Percentiles rank a stretch among this genome's conserved stretches.
phyloP scores from a whole-genome alignment of 2,329 filamentous ascomycete species.

The Aspergillus sp. region DNA sequence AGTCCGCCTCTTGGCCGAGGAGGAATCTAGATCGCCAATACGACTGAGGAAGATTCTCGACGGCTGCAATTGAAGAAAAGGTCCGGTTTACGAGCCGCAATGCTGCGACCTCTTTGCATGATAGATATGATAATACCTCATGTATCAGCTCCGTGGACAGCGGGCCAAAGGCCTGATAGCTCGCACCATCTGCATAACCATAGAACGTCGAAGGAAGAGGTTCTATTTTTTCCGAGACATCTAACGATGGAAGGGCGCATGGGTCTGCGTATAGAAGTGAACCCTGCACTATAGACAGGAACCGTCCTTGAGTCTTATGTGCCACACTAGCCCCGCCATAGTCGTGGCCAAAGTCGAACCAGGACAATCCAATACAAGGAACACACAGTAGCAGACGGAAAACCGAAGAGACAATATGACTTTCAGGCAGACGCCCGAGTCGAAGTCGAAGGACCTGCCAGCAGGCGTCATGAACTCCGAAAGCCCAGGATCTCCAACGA shows the following conservation, averaged over 20 bases:
- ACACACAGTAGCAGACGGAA: constrained; percentile 13
- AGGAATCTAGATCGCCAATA: constrained; percentile 17
- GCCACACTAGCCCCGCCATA: constrained; percentile 11
- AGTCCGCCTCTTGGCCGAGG: constrained; percentile 14
- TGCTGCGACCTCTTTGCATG: neutral
- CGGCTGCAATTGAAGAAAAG: neutral
- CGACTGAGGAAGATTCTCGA: constrained; percentile 10
- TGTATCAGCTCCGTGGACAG: constrained; percentile 3
- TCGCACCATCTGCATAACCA: no score
- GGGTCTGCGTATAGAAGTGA: constrained; percentile 11
- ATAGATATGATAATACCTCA: constrained; percentile 8
- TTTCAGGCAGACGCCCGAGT: neutral
- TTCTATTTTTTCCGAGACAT: neutral
- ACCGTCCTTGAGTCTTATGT: neutral
- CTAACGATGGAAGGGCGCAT: neutral
- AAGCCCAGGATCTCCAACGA: neutral
- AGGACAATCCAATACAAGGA: neutral
- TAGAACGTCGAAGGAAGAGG: neutral
- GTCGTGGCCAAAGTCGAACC: constrained; percentile 14
- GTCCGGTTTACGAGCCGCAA: neutral
- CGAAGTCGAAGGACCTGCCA: constrained; percentile 15
- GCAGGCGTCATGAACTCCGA: constrained; percentile 14
- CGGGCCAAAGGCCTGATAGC: neutral
- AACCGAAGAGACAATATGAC: neutral
- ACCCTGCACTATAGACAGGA: neutral